Base-by-base conservation (phyloP, 176 grass and related monocot genomes). In the Oryza rufipogon region DNA sequence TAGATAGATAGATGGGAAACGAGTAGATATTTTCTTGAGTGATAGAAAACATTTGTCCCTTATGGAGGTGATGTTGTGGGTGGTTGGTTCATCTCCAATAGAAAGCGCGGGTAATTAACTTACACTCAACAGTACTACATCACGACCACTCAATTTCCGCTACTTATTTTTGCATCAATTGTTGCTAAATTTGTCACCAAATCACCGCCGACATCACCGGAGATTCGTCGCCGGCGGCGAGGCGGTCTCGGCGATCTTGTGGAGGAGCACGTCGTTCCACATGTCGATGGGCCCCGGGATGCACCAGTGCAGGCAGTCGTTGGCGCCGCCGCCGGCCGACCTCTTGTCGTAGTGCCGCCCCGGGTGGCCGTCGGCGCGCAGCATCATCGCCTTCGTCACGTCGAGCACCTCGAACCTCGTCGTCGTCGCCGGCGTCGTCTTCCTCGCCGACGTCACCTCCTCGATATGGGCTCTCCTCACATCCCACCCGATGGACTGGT, bases 321-420 rank as follows among this genome's bases (percentile, higher is more conserved):
- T 94, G 71, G 75, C 88, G 75, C 88, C 88, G 64, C 81, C 69
- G 64, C 78, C 69, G 10, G 49, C 75, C 90, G 81, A 87, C 67
- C 73, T 67, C 85, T 86, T 92, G 65, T 86, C 75, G 87, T 87
- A 95, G 76, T 91, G 81, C 39, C 34, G 52, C 44, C 91, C 95
- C 0, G 92, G 95, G 81, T 97, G 95, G 10, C 83, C 95, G 28
- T 97, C 95, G 36, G 90, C 95, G 47, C 95, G 88, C 70, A 95
- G 74, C 95, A 97, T 97, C 95, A 90, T 97, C 39, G 96, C 91
- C 74, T 74, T 95, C 16, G 96, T 98, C 63, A 95, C 89, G 71
- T 98, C 93, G 66, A 95, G 76, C 25, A 95, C 51, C 48, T 84
- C 91, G 67, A 92, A 92, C 74, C 47, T 75, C 36, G 39, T 41